Percentiles rank a stretch among this genome's conserved stretches.
These are phyloP conservation scores for Rhodotorula sp. DNA, from an alignment of 1,284 basidiomycete genomes.

Conservation along the genomic window DNA sequence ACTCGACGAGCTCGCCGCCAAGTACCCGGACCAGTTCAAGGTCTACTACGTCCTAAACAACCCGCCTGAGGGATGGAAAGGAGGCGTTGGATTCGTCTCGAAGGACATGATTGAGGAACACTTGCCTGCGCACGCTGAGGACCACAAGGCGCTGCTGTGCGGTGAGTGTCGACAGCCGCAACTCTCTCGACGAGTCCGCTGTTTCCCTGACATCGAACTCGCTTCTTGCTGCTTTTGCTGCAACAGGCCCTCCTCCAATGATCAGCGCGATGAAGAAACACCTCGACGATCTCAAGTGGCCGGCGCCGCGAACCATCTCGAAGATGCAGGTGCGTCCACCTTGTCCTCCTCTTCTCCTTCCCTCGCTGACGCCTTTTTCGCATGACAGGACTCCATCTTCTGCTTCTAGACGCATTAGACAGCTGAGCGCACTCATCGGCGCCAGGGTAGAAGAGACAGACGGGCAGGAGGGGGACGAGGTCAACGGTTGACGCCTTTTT, in stretches of 20 bases:
- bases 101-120: slow-evolving; percentile 82
- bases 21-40: slow-evolving; percentile 69
- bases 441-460: no score
- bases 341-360: slow-evolving; percentile 55
- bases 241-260: slow-evolving; percentile 94
- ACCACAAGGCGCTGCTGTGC: slow-evolving; percentile 51
- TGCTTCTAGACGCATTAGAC: neutral
- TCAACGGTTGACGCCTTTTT: no score
- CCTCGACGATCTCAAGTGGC: slow-evolving; percentile 80
- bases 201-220: no score
- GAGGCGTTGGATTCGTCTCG: slow-evolving; percentile 86
- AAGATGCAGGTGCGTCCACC: slow-evolving; percentile 71
- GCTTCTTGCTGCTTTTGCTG: neutral
- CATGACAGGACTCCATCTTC: slow-evolving; percentile 4
- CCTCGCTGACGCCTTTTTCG: neutral
- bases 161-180: slow-evolving; percentile 5
- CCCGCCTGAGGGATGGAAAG: slow-evolving; percentile 77
- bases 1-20: slow-evolving; percentile 71
- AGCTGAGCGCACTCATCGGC: no score
- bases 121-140: slow-evolving; percentile 44
- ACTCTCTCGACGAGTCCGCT: slow-evolving; percentile 45
- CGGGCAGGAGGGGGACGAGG: no score
- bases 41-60: slow-evolving; percentile 92
- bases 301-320: slow-evolving; percentile 82
- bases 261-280: slow-evolving; percentile 95